Conservation (phyloP, 1,139 yeast genomes). For the Hyphopichia wangnamkhiaoensis region DNA sequence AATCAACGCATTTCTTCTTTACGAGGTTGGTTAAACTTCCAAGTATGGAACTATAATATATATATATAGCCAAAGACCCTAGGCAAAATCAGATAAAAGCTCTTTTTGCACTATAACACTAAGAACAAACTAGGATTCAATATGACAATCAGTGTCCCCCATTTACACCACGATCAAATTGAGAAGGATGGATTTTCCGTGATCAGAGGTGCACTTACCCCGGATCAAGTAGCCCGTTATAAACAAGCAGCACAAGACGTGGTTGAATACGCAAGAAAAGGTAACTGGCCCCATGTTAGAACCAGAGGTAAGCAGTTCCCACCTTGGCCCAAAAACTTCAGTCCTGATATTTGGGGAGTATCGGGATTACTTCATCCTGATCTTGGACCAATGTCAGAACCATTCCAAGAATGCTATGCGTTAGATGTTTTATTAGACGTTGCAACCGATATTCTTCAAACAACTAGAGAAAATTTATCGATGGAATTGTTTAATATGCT, state of each 20-base stretch:
- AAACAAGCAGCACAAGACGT: conserved; percentile 40
- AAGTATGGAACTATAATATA: no score
- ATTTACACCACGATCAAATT: conserved; percentile 33
- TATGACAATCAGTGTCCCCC: conserved; percentile 1
- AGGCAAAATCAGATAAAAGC: neutral
- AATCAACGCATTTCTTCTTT: no score
- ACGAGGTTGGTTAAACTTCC: no score
- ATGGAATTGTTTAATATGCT: conserved; percentile 61
- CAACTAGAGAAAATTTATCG: conserved; percentile 34
- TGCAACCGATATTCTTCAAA: conserved; percentile 49
- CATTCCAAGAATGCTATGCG: conserved; percentile 50
- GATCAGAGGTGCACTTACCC: conserved; percentile 41
- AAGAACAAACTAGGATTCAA: neutral
- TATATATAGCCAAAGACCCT: neutral
- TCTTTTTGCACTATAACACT: neutral
- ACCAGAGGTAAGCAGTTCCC: conserved; percentile 60
- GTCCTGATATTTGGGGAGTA: conserved; percentile 61
- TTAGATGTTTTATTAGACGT: conserved; percentile 41
- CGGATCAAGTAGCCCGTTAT: conserved; percentile 42
- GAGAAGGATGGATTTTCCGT: conserved; percentile 48
- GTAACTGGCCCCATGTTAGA: conserved; percentile 54
- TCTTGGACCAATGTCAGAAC: conserved; percentile 35
- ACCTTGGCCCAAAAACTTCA: conserved; percentile 57
- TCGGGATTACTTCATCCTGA: conserved; percentile 54
- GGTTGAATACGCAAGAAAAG: conserved; percentile 49